Evolutionary conservation across 2,329 filamentous ascomycete species (phyloP).

Genomic region (Penicillium oxalicum): DNA sequence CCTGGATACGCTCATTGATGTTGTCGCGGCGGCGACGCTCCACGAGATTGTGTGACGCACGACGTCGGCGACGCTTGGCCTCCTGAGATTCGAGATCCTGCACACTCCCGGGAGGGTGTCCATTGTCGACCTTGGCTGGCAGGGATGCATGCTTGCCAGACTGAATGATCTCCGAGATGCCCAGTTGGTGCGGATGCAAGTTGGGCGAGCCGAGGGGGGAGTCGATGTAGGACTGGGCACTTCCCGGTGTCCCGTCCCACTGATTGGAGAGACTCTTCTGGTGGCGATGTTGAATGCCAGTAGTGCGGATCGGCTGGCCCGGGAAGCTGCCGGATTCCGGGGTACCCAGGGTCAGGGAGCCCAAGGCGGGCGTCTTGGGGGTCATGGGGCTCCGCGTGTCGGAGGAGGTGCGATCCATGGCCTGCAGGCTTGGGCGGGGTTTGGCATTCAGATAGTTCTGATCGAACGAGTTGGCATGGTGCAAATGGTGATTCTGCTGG

Average conservation of each 20-base stretch:
- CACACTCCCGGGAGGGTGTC: conserved; percentile 34
- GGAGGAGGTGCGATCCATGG: conserved; percentile 67
- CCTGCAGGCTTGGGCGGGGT: conserved; percentile 54
- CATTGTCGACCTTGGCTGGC: conserved; percentile 70
- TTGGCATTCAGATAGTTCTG: conserved; percentile 57
- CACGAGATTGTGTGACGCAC: conserved; percentile 94
- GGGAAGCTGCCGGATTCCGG: conserved; percentile 68
- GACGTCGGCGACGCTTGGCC: conserved; percentile 81
- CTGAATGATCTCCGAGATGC: conserved; percentile 84
- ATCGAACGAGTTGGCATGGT: conserved; percentile 40
- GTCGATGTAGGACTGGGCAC: conserved; percentile 77
- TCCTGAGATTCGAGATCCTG: conserved; percentile 71
- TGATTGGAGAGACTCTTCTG: conserved; percentile 82
- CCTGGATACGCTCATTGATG: conserved; percentile 97
- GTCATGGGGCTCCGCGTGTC: conserved; percentile 75
- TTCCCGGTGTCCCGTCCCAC: conserved; percentile 83
- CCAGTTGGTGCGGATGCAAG: conserved; percentile 52
- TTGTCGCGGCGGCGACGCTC: conserved; percentile 93
- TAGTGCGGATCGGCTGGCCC: conserved; percentile 70
- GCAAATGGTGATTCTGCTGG: conserved; percentile 36
- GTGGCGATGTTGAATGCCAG: conserved; percentile 55
- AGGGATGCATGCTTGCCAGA: conserved; percentile 78
- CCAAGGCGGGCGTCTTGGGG: conserved; percentile 74
- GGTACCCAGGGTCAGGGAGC: conserved; percentile 63
- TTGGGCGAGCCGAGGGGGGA: conserved; percentile 80